Percentiles rank a stretch among this genome's conserved stretches.
phyloP scores from a whole-genome alignment of 1,284 basidiomycete species.

The Wolfiporia cocos region DNA sequence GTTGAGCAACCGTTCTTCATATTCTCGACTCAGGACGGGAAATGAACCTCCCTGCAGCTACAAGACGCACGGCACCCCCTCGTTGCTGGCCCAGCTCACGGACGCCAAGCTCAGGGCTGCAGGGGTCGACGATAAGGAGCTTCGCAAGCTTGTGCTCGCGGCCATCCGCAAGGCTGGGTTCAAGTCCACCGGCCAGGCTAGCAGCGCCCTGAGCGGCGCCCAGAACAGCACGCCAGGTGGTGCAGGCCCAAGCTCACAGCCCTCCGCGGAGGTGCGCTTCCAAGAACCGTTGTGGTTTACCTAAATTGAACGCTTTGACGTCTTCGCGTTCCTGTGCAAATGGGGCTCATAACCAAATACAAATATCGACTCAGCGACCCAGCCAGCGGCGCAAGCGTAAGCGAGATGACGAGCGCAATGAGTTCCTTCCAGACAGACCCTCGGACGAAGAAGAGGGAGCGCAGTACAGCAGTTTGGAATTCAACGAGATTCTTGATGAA shows the following conservation, averaged over 20 bases:
- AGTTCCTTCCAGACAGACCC: constrained; percentile 50
- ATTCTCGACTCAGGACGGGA: constrained; percentile 8
- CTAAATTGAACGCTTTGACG: constrained; percentile 8
- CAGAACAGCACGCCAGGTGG: constrained; percentile 1
- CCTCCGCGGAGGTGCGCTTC: constrained; percentile 14
- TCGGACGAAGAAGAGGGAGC: constrained; percentile 43
- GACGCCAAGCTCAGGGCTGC: constrained; percentile 51
- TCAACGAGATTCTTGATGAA: constrained; percentile 68
- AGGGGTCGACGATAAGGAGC: constrained; percentile 64
- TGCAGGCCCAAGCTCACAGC: constrained; percentile 8
- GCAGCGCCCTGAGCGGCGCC: constrained; percentile 2
- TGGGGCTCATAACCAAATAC: too few species aligned
- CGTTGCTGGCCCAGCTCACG: constrained; percentile 50
- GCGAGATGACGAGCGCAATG: constrained; percentile 45
- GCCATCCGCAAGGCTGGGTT: constrained; percentile 65
- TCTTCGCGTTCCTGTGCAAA: constrained; percentile 1
- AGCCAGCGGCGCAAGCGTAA: constrained; percentile 35
- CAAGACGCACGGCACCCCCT: constrained; percentile 64
- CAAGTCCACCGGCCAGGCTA: constrained; percentile 20
- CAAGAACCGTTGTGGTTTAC: constrained; percentile 9
- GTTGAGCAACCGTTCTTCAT: background rate
- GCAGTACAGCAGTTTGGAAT: constrained; percentile 52
- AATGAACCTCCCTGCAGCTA: constrained; percentile 42
- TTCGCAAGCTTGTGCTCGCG: constrained; percentile 53
- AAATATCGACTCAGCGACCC: constrained; percentile 3